phyloP scores from a whole-genome alignment of 441 rosid species.

The Iberis amara region DNA sequence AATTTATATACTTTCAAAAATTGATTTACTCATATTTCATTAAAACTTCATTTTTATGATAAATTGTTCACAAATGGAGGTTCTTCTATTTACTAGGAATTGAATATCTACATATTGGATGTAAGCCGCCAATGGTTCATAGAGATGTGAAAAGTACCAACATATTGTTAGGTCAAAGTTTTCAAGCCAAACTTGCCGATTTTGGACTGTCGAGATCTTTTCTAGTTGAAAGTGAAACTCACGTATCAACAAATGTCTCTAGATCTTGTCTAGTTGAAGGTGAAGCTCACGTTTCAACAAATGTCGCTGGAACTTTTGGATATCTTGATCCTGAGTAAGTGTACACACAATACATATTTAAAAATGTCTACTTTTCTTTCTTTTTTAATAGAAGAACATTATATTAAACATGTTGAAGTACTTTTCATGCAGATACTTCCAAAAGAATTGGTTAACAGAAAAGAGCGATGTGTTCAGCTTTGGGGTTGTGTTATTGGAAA shows the following conservation, averaged over 20 bases:
- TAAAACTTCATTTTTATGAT: too few relatives aligned
- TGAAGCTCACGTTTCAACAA: constrained; percentile 19
- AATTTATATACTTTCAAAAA: background rate
- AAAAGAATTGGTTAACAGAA: constrained; percentile 11
- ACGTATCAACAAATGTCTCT: background rate
- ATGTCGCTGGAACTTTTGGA: constrained; percentile 28
- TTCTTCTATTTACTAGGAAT: constrained; percentile 27
- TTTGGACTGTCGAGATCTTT: constrained; percentile 32
- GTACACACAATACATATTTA: background rate
- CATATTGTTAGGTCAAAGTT: constrained; percentile 26
- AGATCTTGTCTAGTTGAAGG: constrained; percentile 19
- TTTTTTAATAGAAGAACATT: background rate
- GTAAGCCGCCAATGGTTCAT: constrained; percentile 40
- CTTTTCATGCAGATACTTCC: constrained; percentile 6
- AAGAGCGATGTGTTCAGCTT: constrained; percentile 27
- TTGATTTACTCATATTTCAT: background rate
- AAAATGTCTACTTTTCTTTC: background rate
- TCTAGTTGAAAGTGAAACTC: too few relatives aligned
- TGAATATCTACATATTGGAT: constrained; percentile 38
- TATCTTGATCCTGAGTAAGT: constrained; percentile 31
- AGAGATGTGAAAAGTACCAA: constrained; percentile 42
- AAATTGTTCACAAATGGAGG: background rate
- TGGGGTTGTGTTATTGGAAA: constrained; percentile 19
- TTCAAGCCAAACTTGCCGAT: constrained; percentile 31
- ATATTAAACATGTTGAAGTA: too few relatives aligned